phyloP scores from a whole-genome alignment of 2,329 filamentous ascomycete genomes.

The Trichophyton simii region DNA sequence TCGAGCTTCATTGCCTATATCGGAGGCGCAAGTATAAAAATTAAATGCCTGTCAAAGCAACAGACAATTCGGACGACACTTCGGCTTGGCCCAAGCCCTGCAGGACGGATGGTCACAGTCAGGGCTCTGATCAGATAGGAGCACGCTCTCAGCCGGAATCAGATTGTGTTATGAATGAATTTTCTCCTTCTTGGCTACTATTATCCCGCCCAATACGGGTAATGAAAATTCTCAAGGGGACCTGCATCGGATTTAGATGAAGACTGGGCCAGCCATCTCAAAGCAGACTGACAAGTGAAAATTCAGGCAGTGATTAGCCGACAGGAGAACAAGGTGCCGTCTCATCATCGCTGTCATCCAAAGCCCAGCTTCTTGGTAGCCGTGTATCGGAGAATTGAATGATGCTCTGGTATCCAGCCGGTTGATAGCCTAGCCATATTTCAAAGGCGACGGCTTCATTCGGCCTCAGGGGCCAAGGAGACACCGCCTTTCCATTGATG shows the following conservation, averaged over 20 bases:
- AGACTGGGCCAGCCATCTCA: neutral
- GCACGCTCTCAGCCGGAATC: too few relatives aligned
- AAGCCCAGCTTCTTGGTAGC: neutral
- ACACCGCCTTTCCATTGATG: neutral
- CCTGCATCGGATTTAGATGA: neutral
- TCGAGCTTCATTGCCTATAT: neutral
- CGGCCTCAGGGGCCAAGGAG: neutral
- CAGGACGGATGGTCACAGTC: too few relatives aligned
- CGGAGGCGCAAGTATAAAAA: neutral
- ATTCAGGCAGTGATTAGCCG: neutral
- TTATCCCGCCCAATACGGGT: neutral
- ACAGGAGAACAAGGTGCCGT: neutral
- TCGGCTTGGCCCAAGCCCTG: too few relatives aligned
- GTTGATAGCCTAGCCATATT: neutral
- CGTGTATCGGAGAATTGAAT: neutral
- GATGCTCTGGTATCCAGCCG: neutral
- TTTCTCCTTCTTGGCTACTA: neutral
- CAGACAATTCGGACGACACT: too few relatives aligned
- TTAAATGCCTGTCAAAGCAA: too few relatives aligned
- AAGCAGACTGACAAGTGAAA: neutral
- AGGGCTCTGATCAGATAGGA: too few relatives aligned
- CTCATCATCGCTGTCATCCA: neutral
- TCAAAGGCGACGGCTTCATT: neutral
- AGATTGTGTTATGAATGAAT: too few relatives aligned
- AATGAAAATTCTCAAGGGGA: neutral